Evolutionary conservation across 495 filamentous ascomycete species (phyloP).

Genomic region (Daldinia decipiens): DNA sequence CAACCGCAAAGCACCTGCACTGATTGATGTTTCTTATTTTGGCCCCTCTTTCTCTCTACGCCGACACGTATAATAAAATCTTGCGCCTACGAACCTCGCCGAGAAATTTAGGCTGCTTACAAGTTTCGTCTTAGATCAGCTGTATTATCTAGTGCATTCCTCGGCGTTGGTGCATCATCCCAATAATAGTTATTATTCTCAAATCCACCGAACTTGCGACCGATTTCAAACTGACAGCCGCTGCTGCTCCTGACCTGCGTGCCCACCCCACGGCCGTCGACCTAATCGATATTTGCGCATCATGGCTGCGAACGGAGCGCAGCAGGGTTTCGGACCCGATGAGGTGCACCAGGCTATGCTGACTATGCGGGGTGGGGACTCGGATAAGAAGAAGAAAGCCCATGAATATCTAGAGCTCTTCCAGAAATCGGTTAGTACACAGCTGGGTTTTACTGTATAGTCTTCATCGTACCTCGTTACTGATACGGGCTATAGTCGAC

Average conservation of each 20-base stretch:
- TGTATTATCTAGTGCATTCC: conserved; percentile 17
- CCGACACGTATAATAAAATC: conserved; percentile 34
- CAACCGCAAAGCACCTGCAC: conserved; percentile 41
- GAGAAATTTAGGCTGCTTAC: background rate
- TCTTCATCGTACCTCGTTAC: conserved; percentile 13
- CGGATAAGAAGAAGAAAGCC: conserved; percentile 85
- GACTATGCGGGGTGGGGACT: conserved; percentile 89
- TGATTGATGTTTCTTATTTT: conserved; percentile 33
- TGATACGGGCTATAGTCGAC: conserved; percentile 60
- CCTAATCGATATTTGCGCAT: conserved; percentile 41
- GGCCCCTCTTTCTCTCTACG: conserved; percentile 43
- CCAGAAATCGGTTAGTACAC: conserved; percentile 90
- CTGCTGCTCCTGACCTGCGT: conserved; percentile 37
- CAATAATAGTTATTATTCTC: conserved; percentile 12
- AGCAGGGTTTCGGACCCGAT: conserved; percentile 76
- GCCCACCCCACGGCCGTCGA: conserved; percentile 48
- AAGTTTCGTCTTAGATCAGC: conserved; percentile 1
- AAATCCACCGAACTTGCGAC: conserved; percentile 33
- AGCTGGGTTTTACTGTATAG: conserved; percentile 6
- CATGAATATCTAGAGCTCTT: conserved; percentile 92
- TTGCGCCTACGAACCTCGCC: conserved; percentile 14
- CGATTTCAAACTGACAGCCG: conserved; percentile 18
- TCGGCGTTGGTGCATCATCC: conserved; percentile 16
- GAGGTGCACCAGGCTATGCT: conserved; percentile 83
- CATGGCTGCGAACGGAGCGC: conserved; percentile 76